Base-by-base conservation (phyloP, 345 rosid genomes). In the Arabis hirsuta region DNA sequence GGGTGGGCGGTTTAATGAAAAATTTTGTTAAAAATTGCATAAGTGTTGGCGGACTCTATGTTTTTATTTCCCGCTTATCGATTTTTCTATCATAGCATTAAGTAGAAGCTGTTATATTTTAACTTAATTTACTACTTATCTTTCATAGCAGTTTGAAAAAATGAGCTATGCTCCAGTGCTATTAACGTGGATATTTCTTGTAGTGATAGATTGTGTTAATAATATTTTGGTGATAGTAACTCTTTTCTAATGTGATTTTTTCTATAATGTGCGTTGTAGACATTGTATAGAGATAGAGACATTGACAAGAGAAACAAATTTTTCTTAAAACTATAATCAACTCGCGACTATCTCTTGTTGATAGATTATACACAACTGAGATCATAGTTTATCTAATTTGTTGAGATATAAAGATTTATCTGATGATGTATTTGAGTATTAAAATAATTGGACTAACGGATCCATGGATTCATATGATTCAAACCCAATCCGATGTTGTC, bases 401-500 rank as follows among this genome's bases (percentile, higher is more conserved):
- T 22, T 22, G 24, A 22, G 41, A 47, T 48, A 50, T 26, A 16
- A 48, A 48, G 38, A 20, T 32, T 4, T 20, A 20, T 60, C 7
- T 24, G 12, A 24, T 60, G 36, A 4, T n/a, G 22, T 31, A 55
- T 7, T 26, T 55, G 59, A 31, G 4, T 55, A 55, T 8, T n/a
- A 31, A 31, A 12, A 7, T 27, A 13, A 10, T 16, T 34, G 24
- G 14, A 36, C 41, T 34, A 47, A 55, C 11, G 26, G 9, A 38
- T 32, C 6, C 41, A 52, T 51, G 55, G 42, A 39, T 58, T 48
- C 31, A n/a, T n/a, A n/a, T n/a, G n/a, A n/a, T 16, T 44, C 55
- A 64, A 12, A 58, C 14, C 36, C 42, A 20, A 59, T 38, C 22
- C 13, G 32, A 46, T 69, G 74, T 45, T 55, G 79, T 76, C 79